These are phyloP conservation scores for Ceriops zippeliana DNA, from an alignment of 345 rosid genomes.

Conservation along the genomic window DNA sequence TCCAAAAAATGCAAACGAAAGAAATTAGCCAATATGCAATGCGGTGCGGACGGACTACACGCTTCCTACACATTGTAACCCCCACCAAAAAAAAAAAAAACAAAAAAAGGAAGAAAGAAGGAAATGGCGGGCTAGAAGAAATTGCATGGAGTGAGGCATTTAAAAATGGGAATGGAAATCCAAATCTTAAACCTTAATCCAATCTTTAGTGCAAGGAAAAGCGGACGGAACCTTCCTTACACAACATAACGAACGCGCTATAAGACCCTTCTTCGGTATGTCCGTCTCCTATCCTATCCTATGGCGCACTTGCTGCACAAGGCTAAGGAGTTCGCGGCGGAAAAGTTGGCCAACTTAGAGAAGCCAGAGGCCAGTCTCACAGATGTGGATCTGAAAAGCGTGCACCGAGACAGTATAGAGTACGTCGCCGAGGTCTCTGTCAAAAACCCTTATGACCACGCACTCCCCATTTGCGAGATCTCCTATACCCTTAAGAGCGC, in stretches of 20 bases:
- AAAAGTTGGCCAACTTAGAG: slow-evolving; percentile 57
- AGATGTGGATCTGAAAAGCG: slow-evolving; percentile 52
- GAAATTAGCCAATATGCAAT: no score
- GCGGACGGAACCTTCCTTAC: not conserved
- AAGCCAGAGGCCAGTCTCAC: slow-evolving; percentile 70
- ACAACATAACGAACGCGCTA: no score
- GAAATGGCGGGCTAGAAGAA: no score
- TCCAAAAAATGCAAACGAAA: no score
- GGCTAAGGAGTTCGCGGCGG: slow-evolving; percentile 71
- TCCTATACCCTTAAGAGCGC: slow-evolving; percentile 66
- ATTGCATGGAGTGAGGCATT: not conserved
- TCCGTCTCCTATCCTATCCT: not conserved
- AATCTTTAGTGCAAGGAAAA: not conserved
- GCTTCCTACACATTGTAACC: not conserved
- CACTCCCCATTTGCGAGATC: slow-evolving; percentile 85
- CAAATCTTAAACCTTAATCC: not conserved
- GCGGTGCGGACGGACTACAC: no score
- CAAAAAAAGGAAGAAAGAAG: not conserved
- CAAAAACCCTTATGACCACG: slow-evolving; percentile 58
- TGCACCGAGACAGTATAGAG: slow-evolving; percentile 51
- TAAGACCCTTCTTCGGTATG: not conserved
- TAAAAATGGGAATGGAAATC: not conserved
- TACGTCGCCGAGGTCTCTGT: slow-evolving; percentile 69
- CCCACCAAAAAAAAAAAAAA: not conserved
- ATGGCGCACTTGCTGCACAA: slow-evolving; percentile 22